phyloP scores from a whole-genome alignment of 768 basidiomycete species.

The Amanita pseudoporphyria region DNA sequence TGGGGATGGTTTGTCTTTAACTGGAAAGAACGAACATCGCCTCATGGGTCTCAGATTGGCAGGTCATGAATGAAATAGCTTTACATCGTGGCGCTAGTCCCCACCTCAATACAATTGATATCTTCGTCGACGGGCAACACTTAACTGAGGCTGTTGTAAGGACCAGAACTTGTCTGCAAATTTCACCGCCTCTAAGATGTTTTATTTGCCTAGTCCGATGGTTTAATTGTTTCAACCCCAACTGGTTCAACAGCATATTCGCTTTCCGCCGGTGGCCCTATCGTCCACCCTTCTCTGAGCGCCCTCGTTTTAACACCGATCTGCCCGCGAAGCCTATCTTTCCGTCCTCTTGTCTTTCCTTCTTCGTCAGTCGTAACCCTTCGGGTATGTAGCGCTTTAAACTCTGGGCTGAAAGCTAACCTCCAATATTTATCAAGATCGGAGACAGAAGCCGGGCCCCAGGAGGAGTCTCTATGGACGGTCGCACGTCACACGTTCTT shows the following conservation, averaged over 20 bases:
- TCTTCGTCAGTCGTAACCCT: constrained; percentile 68
- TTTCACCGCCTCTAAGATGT: constrained; percentile 4
- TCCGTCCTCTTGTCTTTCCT: constrained; percentile 87
- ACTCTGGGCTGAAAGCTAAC: neutral
- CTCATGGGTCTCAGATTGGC: constrained; percentile 55
- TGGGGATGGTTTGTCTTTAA: constrained; percentile 39
- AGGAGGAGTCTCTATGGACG: constrained; percentile 91
- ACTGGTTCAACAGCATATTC: constrained; percentile 97
- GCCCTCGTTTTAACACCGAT: constrained; percentile 93
- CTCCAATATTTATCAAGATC: constrained; percentile 41
- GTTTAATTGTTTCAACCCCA: constrained; percentile 89
- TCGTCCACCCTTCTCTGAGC: constrained; percentile 87
- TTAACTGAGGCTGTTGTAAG: constrained; percentile 87
- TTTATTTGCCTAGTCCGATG: constrained; percentile 60
- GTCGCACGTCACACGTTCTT: constrained; percentile 74
- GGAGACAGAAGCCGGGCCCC: constrained; percentile 78
- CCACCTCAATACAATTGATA: constrained; percentile 88
- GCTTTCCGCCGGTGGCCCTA: constrained; percentile 90
- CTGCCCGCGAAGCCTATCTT: constrained; percentile 86
- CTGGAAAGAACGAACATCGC: neutral
- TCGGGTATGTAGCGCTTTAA: constrained; percentile 36
- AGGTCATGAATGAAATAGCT: constrained; percentile 96
- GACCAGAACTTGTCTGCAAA: constrained; percentile 21
- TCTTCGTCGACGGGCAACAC: constrained; percentile 90
- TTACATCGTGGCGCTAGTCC: constrained; percentile 88